phyloP scores from a whole-genome alignment of 2,329 filamentous ascomycete species.

The Fusarium verticillioides region DNA sequence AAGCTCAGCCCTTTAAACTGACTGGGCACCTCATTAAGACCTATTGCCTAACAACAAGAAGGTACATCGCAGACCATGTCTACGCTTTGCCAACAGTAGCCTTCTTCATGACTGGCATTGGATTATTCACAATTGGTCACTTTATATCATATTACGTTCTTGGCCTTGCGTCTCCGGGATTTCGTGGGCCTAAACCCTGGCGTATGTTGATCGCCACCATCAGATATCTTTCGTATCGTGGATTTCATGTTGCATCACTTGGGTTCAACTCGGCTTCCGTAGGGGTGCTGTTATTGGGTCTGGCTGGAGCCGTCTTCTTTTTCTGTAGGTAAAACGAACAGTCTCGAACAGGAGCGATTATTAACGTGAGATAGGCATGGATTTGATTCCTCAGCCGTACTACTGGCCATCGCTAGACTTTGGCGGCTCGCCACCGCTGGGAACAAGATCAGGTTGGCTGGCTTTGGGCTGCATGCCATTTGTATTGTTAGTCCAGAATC shows the following conservation, averaged over 20 bases:
- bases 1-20: not conserved
- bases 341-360: too few species aligned
- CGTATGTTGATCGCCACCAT: accelerated
- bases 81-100: not conserved
- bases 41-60: not conserved
- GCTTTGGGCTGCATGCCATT: not conserved
- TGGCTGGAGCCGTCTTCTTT: not conserved
- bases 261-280: not conserved
- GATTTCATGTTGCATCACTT: not conserved
- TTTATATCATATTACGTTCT: not conserved
- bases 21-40: accelerated
- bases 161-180: not conserved
- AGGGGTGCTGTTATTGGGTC: not conserved
- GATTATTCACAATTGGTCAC: not conserved
- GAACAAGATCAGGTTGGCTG: not conserved
- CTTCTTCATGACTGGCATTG: not conserved
- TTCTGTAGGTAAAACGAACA: not conserved
- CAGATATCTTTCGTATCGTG: not conserved
- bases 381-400: not conserved
- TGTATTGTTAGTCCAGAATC: not conserved
- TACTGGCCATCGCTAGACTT: not conserved
- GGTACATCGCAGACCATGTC: not conserved
- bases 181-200: accelerated
- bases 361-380: not conserved
- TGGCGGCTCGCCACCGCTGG: not conserved